These are phyloP conservation scores for Agrocybe praecox DNA, from an alignment of 768 basidiomycete species.

Conservation along the genomic window DNA sequence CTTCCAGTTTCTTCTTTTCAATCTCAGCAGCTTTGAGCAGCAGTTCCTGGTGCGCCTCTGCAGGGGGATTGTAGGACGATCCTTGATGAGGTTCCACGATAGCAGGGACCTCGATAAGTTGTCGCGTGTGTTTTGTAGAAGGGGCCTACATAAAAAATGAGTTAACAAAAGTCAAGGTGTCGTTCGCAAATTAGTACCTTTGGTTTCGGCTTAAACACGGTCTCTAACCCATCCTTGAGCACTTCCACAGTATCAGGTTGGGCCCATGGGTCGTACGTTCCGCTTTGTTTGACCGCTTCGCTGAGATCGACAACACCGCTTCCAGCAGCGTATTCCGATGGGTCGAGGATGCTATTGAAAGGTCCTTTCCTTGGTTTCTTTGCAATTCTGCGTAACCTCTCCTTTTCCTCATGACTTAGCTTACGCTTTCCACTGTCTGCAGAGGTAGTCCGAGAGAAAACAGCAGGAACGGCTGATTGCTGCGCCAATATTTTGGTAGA, in stretches of 20 bases:
- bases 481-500: slow-evolving; percentile 82
- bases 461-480: slow-evolving; percentile 87
- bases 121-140: slow-evolving; percentile 42
- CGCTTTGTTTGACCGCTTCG: slow-evolving; percentile 69
- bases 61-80: slow-evolving; percentile 87
- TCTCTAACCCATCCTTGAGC: slow-evolving; percentile 42
- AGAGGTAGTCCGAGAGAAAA: slow-evolving; percentile 56
- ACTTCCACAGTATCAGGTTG: slow-evolving; percentile 40
- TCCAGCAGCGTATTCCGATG: slow-evolving; percentile 66
- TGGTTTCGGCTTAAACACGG: slow-evolving; percentile 43
- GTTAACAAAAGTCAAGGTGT: not conserved
- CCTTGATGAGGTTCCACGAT: slow-evolving; percentile 78
- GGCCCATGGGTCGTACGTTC: slow-evolving; percentile 68
- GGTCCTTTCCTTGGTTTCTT: slow-evolving; percentile 73
- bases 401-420: slow-evolving; percentile 72
- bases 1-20: slow-evolving; percentile 60
- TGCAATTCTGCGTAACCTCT: slow-evolving; percentile 73
- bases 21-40: slow-evolving; percentile 65
- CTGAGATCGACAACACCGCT: slow-evolving; percentile 65
- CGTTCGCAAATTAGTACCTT: slow-evolving; percentile 47
- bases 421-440: slow-evolving; percentile 40
- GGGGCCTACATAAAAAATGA: slow-evolving; percentile 45
- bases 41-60: slow-evolving; percentile 70
- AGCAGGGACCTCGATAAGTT: slow-evolving; percentile 63
- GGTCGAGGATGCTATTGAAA: slow-evolving; percentile 71